Base-by-base conservation (phyloP, 2,329 filamentous ascomycete genomes). In the Exserohilum rostratum region DNA sequence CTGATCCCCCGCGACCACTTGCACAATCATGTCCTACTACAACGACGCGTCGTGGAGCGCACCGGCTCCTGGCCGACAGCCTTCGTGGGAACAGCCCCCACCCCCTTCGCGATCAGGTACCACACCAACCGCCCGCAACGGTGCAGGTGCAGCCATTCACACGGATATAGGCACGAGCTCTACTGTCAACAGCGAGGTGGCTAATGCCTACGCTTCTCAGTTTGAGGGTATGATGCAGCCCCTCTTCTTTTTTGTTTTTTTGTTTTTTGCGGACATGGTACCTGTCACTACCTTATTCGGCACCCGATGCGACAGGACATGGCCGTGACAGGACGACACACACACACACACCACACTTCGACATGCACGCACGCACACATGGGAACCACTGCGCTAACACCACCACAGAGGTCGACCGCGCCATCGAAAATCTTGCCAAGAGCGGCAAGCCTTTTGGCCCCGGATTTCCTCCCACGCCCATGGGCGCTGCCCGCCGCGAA, bases 341-440 rank as follows among this genome's bases (percentile, higher is more conserved):
- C 31, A 17, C 46, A 30, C 27, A 13, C 18, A 33, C 38, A 51
- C 34, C 38, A 18, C 33, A 48, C 33, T 15, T 17, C 33, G 2
- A 7, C 27, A 5, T n/a, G n/a, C n/a, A 15, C 39, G 27, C 13
- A 25, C 12, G 38, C n/a, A 42, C 22, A 42, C 9, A 29, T 42
- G n/a, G n/a, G n/a, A 6, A 10, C 13, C 3, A 6, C 17, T 30
- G n/a, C 43, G 54, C 65, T 71, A 46, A 69, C 55, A 44, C 27
- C 3, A 20, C 46, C 7, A 49, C 72, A 96, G 95, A 99, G 85
- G 92, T 99, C 69, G 95, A 98, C 65, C 89, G 93, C 74, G 93
- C 93, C 66, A 87, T 93, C 71, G 95, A 98, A 72, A 98, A 98
- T 77, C 85, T 99, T 57, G 85, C 93, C 71, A 98, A 98, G 84